A percentile compares a stretch with the other conserved stretches of the same genome.
phyloP scores from a whole-genome alignment of 2,329 filamentous ascomycete genomes.

The Cercospora citrullina region DNA sequence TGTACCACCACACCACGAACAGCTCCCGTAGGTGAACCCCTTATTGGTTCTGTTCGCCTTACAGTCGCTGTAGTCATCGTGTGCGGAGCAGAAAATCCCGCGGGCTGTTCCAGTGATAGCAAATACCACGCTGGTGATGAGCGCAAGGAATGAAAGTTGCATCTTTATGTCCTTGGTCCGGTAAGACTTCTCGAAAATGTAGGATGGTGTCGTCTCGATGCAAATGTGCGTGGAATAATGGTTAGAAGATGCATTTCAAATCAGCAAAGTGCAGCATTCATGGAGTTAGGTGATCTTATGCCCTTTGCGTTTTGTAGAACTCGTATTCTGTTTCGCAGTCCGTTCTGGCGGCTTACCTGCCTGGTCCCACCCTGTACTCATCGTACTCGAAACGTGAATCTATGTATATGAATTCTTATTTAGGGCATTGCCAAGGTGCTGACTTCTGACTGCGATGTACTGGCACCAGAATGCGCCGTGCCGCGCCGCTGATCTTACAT shows the following conservation, averaged over 20 bases:
- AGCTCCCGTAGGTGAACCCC: neutral
- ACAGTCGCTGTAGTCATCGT: neutral
- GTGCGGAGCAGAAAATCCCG: neutral
- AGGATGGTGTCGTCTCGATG: neutral
- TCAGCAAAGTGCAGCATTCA: neutral
- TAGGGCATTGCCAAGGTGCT: neutral
- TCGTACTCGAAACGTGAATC: neutral
- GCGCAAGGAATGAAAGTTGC: neutral
- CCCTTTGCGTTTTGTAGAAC: neutral
- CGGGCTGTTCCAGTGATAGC: neutral
- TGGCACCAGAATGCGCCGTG: no score
- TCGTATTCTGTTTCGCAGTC: neutral
- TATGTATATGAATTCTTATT: neutral
- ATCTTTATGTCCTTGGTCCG: neutral
- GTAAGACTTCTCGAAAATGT: neutral
- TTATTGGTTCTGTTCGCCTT: neutral
- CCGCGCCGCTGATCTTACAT: neutral
- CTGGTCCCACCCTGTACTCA: neutral
- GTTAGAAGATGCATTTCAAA: neutral
- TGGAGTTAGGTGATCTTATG: neutral
- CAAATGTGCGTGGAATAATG: neutral
- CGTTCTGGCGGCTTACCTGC: neutral
- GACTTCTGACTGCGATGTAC: neutral
- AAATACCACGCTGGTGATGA: neutral
- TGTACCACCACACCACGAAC: neutral